phyloP scores from a whole-genome alignment of 768 basidiomycete genomes.

The Suillus bovinus region DNA sequence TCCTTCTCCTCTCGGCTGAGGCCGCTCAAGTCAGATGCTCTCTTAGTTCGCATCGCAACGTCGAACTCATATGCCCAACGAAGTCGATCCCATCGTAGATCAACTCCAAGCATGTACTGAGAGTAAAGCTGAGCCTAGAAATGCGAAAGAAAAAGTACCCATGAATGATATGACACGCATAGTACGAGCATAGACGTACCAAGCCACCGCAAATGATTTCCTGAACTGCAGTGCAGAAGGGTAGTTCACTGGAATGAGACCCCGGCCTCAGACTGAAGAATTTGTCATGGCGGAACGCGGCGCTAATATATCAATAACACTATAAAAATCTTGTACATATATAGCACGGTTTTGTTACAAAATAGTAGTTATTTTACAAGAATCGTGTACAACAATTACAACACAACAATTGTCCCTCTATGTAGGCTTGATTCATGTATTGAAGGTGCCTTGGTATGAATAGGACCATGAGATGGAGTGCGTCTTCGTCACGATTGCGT shows the following conservation, averaged over 20 bases:
- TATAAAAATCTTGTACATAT: neutral
- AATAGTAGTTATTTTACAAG: neutral
- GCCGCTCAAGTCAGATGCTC: neutral
- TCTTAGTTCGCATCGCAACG: conserved; percentile 10
- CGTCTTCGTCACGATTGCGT: conserved; percentile 14
- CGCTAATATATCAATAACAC: neutral
- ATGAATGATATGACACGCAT: neutral
- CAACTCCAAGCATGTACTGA: conserved; percentile 12
- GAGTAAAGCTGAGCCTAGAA: neutral
- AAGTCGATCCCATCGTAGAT: conserved; percentile 13
- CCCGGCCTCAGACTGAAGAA: neutral
- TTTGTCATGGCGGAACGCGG: neutral
- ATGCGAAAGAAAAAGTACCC: neutral
- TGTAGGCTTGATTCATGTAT: neutral
- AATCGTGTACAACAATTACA: neutral
- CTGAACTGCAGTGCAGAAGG: neutral
- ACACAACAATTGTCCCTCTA: conserved; percentile 1
- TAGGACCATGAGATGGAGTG: neutral
- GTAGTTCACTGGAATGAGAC: neutral
- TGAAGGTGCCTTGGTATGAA: neutral
- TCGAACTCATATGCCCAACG: conserved; percentile 15
- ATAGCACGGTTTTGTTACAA: neutral
- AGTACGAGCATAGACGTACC: neutral
- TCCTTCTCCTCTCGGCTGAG: conserved; percentile 7
- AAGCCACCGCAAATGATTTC: neutral